phyloP scores from a whole-genome alignment of 2,329 filamentous ascomycete genomes.

The Monosporascus cannonballus region DNA sequence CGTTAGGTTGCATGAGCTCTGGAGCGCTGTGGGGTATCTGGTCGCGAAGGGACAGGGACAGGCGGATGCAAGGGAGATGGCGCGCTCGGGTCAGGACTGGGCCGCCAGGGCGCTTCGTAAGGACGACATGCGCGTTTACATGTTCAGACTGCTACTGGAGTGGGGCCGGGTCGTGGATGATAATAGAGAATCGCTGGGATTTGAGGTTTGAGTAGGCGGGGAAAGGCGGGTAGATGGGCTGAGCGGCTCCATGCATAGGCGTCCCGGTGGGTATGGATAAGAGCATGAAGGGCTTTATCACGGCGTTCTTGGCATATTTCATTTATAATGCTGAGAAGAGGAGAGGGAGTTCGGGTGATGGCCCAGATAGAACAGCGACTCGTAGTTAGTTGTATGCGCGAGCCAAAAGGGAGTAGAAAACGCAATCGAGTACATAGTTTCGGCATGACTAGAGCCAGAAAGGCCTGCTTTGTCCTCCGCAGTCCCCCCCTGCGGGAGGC shows the following conservation, averaged over 20 bases:
- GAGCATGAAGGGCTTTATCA: neutral
- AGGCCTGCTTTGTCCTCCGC: too few species aligned
- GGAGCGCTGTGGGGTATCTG: slow-evolving; percentile 23
- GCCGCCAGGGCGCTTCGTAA: slow-evolving; percentile 45
- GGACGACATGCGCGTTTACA: slow-evolving; percentile 55
- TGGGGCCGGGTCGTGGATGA: slow-evolving; percentile 38
- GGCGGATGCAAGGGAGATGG: slow-evolving; percentile 42
- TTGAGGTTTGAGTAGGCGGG: slow-evolving; percentile 6
- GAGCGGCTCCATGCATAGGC: neutral
- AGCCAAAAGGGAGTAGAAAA: too few species aligned
- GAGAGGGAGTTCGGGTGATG: too few species aligned
- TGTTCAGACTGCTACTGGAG: slow-evolving; percentile 46
- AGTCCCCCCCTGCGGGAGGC: too few species aligned
- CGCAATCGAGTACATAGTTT: too few species aligned
- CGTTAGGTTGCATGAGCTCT: slow-evolving; percentile 25
- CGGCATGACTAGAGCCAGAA: too few species aligned
- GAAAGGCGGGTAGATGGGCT: neutral
- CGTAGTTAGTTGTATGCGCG: too few species aligned
- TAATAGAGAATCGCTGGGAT: slow-evolving; percentile 29
- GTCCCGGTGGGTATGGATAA: neutral
- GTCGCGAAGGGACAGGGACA: slow-evolving; percentile 9
- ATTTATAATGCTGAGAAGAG: too few species aligned
- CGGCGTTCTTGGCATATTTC: too few species aligned
- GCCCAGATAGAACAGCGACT: too few species aligned
- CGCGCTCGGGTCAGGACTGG: slow-evolving; percentile 47